Evolutionary conservation across 1,284 basidiomycete species (phyloP).

Genomic region (Ustilago xerochloae): DNA sequence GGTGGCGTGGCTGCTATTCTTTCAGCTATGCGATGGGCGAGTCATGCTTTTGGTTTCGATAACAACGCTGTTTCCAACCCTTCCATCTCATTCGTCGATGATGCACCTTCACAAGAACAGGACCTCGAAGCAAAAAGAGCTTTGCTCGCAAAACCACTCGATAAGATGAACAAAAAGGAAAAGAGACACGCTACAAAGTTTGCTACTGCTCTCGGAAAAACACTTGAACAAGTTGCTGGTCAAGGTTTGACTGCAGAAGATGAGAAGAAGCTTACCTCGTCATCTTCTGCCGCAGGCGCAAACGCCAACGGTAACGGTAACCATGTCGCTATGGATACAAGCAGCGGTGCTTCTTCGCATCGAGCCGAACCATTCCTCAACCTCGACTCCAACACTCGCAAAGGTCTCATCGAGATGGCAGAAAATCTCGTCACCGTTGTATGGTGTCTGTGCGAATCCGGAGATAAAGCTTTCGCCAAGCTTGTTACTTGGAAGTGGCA

Average conservation of each 20-base stretch:
- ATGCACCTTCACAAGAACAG: slow-evolving; percentile 29
- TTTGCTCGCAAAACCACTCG: slow-evolving; percentile 56
- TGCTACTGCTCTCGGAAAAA: slow-evolving; percentile 42
- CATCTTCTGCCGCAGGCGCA: neutral
- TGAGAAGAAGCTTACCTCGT: slow-evolving; percentile 21
- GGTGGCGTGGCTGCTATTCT: slow-evolving; percentile 50
- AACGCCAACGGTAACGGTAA: neutral
- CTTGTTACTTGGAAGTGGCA: slow-evolving; percentile 52
- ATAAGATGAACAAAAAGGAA: slow-evolving; percentile 67
- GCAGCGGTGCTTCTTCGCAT: neutral
- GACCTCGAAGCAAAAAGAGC: slow-evolving; percentile 39
- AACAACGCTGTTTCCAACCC: slow-evolving; percentile 11
- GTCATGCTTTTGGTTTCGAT: slow-evolving; percentile 46
- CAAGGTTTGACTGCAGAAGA: slow-evolving; percentile 35
- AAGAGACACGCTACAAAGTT: slow-evolving; percentile 62
- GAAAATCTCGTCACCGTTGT: slow-evolving; percentile 54
- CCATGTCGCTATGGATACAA: slow-evolving; percentile 23
- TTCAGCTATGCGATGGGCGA: slow-evolving; percentile 51
- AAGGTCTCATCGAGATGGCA: slow-evolving; percentile 54
- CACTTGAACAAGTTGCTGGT: slow-evolving; percentile 32
- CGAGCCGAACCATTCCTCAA: slow-evolving; percentile 36
- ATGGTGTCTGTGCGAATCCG: slow-evolving; percentile 51
- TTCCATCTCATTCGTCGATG: slow-evolving; percentile 28
- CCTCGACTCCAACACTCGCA: slow-evolving; percentile 45
- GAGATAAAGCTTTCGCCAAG: slow-evolving; percentile 51